Evolutionary conservation across 768 basidiomycete genomes (phyloP), one percentile per base, ranked within the genome.

Genomic region (Chlorophyllum brunneum): DNA sequence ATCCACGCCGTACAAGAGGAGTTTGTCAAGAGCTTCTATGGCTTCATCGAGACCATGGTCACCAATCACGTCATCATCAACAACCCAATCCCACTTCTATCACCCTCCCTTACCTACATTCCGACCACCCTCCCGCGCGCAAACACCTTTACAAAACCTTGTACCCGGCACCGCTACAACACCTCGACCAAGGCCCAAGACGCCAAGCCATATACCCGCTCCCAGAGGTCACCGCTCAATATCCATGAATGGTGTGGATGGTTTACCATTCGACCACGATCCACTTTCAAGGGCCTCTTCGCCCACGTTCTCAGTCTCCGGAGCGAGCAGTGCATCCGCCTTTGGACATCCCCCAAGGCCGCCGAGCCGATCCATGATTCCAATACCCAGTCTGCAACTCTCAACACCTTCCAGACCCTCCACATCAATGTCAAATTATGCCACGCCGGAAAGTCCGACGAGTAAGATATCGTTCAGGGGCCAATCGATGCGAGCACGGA

Each of bases 301-400:
- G 1, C 83, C 86, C 4, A 71, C 83, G 6, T 72, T 75, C 54
- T 79, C 80, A 10, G 64, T 68, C 2, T 76, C 79, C 22, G 75
- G 72, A 16, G 61, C 71, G 13, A 76, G 73, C 45, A 54, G 77
- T 18, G 78, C 80, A 1, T 71, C 62, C 42, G 69, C 57, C 26
- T 70, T 64, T 39, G 59, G 65, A 11, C 85, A 83, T 61, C 81
- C 81, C 24, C 78, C 82, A 9, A 78, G 89, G 29, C 89, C 89
- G 24, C 88, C 89, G 1, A 90, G 89, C 61, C 79, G 86, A 48
- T 92, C 91, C 4, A 86, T 81, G 81, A 90, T 92, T 51, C 89
- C 89, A 18, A 76, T 90, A 22, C 89, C 90, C 6, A 83, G 77
- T 56, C 72, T 91, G 2, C 84, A 86, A 49, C 68, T 88, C 34